Evolutionary conservation across 176 grass and related monocot species (phyloP), one percentile per base, ranked within the genome.

Genomic region (Zizania latifolia): DNA sequence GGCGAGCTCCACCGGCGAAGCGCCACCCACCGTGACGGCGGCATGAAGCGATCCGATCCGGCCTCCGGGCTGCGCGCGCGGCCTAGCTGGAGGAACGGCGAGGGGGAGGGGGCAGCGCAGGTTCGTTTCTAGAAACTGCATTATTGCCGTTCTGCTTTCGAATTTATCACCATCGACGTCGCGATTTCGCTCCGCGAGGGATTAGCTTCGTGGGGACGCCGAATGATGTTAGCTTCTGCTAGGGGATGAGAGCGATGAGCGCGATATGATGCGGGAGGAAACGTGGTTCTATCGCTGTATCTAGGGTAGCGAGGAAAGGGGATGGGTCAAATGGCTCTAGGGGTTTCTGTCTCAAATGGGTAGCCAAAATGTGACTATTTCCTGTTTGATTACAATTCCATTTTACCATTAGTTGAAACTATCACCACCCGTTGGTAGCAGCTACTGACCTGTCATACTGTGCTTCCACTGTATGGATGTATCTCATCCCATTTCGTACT

Each of bases 111-210:
- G 15, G 28, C 23, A 69, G 34, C 53, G 53, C 31, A 27, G 81
- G 65, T 83, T 77, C 64, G 41, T 59, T 41, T 77, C 55, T 62
- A 1, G 13, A 66, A 62, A 62, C 6, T 50, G 12, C 16, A n/a
- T n/a, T 62, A 19, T 14, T 39, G 14, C 13, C 29, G 14, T 19
- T 62, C 17, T 40, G 30, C 3, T 75, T 35, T 66, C 28, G 16
- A 5, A 13, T 51, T 1, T 9, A n/a, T n/a, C n/a, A 55, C 37
- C 44, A 19, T 61, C n/a, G 45, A 5, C 23, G 7, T 31, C 43
- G 43, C 23, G 50, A 15, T 63, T 72, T 24, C 12, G 10, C 15
- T 3, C 29, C 23, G 8, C n/a, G n/a, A n/a, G n/a, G 32, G 31
- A 60, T 36, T 68, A 17, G 8, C 0, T 28, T 39, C 16, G 17